Evolutionary conservation across 1,139 yeast genomes (phyloP).

Genomic region (Casaregolazyma suthepensis): DNA sequence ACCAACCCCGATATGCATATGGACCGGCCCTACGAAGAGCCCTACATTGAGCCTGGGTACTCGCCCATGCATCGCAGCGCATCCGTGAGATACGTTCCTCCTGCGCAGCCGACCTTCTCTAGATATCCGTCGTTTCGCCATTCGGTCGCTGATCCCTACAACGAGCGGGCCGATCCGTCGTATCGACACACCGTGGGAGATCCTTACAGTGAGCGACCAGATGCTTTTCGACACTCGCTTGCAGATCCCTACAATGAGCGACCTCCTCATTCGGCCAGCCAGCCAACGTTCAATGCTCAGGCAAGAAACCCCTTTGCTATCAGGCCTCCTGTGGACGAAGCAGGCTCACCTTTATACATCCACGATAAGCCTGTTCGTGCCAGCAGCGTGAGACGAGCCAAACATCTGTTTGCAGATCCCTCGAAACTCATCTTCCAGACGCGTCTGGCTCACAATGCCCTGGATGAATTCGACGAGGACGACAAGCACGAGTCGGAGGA

Average conservation of each 20-base stretch:
- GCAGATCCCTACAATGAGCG: not conserved
- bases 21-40: not conserved
- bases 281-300: not conserved
- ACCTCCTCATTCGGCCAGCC: not conserved
- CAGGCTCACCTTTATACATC: not conserved
- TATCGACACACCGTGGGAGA: too few species aligned
- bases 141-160: not conserved
- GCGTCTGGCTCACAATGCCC: not conserved
- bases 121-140: not conserved
- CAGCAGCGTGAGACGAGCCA: not conserved
- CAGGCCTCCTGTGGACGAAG: not conserved
- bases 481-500: not conserved
- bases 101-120: not conserved
- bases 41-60: not conserved
- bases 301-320: not conserved
- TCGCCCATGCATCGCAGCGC: not conserved
- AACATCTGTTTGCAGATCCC: constrained; percentile 16
- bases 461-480: constrained; percentile 7
- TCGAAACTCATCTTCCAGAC: constrained; percentile 15
- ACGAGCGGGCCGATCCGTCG: too few species aligned
- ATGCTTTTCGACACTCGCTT: not conserved
- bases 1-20: not conserved
- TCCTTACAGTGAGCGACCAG: too few species aligned
- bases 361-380: not conserved
- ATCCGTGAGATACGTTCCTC: not conserved